phyloP scores from a whole-genome alignment of 2,329 filamentous ascomycete genomes.

The Metarhizium brunneum region DNA sequence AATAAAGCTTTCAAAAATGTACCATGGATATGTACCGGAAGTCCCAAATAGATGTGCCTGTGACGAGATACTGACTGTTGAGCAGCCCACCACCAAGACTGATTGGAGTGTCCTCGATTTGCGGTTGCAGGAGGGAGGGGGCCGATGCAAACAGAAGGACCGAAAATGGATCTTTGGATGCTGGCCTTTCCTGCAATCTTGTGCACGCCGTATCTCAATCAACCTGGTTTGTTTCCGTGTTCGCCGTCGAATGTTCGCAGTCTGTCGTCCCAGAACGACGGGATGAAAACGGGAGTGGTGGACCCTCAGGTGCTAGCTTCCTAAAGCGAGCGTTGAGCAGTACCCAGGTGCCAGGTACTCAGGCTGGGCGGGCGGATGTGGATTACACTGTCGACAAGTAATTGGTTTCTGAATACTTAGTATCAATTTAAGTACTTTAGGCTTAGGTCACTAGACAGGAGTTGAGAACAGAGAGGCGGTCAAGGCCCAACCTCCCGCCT shows the following conservation, averaged over 20 bases:
- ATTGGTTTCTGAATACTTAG: too few relatives aligned
- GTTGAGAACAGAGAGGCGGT: conserved; percentile 3
- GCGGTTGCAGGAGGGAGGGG: background rate
- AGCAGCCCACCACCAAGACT: too few relatives aligned
- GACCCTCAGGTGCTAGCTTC: background rate
- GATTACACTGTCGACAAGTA: background rate
- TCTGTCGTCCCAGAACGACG: background rate
- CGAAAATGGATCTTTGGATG: too few relatives aligned
- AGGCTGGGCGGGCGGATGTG: background rate
- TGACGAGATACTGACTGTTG: background rate
- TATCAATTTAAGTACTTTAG: too few relatives aligned
- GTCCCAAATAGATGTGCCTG: too few relatives aligned
- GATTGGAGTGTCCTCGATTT: background rate
- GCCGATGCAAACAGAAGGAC: background rate
- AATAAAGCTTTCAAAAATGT: background rate
- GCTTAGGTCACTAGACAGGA: too few relatives aligned
- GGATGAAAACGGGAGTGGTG: conserved; percentile 3
- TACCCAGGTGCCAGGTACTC: background rate
- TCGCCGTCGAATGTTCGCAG: background rate
- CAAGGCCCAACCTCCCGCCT: conserved; percentile 2
- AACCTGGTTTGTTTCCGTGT: background rate
- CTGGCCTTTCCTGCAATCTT: too few relatives aligned
- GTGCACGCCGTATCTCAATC: too few relatives aligned
- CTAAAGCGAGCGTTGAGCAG: background rate
- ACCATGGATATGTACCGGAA: too few relatives aligned